Evolutionary conservation across 768 basidiomycete genomes (phyloP).

Genomic region (Leccinum variicolor): DNA sequence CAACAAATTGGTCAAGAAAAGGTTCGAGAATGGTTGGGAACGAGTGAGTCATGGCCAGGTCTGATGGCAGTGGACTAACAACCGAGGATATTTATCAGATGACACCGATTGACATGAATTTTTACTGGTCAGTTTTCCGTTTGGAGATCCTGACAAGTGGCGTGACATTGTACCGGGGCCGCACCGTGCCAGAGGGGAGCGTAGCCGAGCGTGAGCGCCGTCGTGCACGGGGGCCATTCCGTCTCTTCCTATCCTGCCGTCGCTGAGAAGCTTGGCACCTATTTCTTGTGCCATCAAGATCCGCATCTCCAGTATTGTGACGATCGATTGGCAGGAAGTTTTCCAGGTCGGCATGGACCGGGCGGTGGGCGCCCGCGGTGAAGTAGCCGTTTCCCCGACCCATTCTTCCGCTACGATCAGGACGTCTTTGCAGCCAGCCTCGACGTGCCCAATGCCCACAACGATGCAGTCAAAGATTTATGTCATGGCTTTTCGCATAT

Average conservation of each 20-base stretch:
- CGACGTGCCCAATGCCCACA: constrained; percentile 63
- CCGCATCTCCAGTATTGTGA: constrained; percentile 60
- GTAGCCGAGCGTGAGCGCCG: too few relatives aligned
- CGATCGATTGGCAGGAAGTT: constrained; percentile 36
- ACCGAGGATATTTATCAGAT: too few relatives aligned
- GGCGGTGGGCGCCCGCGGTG: constrained; percentile 66
- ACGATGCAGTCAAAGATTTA: constrained; percentile 52
- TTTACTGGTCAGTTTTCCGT: too few relatives aligned
- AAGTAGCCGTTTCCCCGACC: constrained; percentile 71
- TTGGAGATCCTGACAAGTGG: too few relatives aligned
- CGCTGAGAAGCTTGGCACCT: constrained; percentile 55
- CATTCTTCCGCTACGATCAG: constrained; percentile 58
- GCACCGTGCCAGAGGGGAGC: too few relatives aligned
- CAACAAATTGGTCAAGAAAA: too few relatives aligned
- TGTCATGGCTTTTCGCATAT: constrained; percentile 8
- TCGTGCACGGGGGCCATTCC: too few relatives aligned
- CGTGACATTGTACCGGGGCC: too few relatives aligned
- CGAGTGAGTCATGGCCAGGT: too few relatives aligned
- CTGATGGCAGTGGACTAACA: too few relatives aligned
- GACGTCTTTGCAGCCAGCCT: constrained; percentile 57
- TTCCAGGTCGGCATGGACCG: constrained; percentile 56
- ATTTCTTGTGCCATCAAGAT: constrained; percentile 48
- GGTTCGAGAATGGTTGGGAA: too few relatives aligned
- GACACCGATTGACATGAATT: too few relatives aligned
- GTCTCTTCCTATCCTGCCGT: constrained; percentile 16